Conservation (phyloP, 2,329 filamentous ascomycete genomes). For the Pestalotiopsis fici region DNA sequence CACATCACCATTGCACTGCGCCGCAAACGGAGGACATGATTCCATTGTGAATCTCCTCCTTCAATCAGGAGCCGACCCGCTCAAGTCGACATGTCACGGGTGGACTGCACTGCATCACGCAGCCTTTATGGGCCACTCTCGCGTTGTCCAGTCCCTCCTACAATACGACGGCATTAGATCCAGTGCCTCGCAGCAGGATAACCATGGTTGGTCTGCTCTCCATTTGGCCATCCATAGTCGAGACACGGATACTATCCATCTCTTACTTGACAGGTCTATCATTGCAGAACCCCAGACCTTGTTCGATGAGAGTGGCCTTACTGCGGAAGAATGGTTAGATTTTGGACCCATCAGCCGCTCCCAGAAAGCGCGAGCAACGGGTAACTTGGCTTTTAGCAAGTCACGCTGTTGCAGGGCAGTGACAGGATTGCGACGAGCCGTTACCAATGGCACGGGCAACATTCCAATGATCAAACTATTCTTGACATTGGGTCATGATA, state of each 20-base stretch:
- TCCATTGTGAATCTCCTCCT: background rate
- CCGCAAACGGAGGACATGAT: background rate
- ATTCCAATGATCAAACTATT: constrained; percentile 18
- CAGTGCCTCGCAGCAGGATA: constrained; percentile 19
- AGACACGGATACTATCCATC: constrained; percentile 18
- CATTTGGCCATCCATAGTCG: constrained; percentile 23
- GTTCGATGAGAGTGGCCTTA: constrained; percentile 24
- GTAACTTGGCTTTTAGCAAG: constrained; percentile 26
- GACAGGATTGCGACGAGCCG: constrained; percentile 24
- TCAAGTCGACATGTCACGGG: constrained; percentile 11
- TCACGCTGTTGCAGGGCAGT: constrained; percentile 27
- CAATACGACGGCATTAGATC: constrained; percentile 19
- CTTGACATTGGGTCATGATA: constrained; percentile 20
- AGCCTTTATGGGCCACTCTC: constrained; percentile 24
- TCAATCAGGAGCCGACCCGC: background rate
- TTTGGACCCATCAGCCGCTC: constrained; percentile 13
- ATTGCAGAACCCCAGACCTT: constrained; percentile 17
- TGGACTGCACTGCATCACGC: constrained; percentile 19
- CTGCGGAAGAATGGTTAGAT: constrained; percentile 25
- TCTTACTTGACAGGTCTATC: constrained; percentile 14
- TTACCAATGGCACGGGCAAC: constrained; percentile 10
- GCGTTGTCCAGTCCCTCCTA: constrained; percentile 20
- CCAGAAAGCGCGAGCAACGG: constrained; percentile 21
- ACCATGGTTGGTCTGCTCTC: constrained; percentile 25
- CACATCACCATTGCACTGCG: background rate